Percentiles rank a stretch among this genome's conserved stretches.
phyloP scores from a whole-genome alignment of 2,329 filamentous ascomycete genomes.

The Diaporthe capsici region DNA sequence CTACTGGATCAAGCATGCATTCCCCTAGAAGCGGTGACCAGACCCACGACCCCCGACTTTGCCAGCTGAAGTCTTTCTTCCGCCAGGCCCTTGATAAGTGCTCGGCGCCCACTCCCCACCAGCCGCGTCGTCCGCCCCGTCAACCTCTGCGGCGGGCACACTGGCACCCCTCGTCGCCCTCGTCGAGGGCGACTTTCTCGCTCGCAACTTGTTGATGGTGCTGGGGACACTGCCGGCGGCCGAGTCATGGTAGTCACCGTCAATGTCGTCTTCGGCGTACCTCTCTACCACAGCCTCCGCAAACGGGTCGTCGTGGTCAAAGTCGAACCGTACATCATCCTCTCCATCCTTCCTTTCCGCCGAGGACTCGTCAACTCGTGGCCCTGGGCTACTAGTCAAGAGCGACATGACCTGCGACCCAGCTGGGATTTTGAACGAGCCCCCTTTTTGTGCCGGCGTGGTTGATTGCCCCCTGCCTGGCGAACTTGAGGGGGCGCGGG shows the following conservation, averaged over 20 bases:
- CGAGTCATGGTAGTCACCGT: slow-evolving; percentile 32
- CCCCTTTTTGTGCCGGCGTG: background rate
- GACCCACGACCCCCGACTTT: background rate
- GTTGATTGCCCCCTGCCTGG: background rate
- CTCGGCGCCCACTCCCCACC: slow-evolving; percentile 11
- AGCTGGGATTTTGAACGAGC: background rate
- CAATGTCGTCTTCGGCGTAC: slow-evolving; percentile 37
- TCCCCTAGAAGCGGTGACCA: background rate
- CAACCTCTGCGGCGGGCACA: slow-evolving; percentile 17
- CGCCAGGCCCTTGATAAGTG: slow-evolving; percentile 14
- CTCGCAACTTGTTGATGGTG: background rate
- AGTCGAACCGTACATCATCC: background rate
- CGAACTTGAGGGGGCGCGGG: background rate
- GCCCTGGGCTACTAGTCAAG: slow-evolving; percentile 31
- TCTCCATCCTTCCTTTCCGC: slow-evolving; percentile 2
- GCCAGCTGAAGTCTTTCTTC: background rate
- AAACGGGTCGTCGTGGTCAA: background rate
- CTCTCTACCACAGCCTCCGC: background rate
- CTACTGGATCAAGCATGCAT: background rate
- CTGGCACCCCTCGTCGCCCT: slow-evolving; percentile 23
- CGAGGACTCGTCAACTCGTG: background rate
- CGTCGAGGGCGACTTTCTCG: background rate
- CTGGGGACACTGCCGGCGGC: background rate
- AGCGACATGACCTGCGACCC: slow-evolving; percentile 30
- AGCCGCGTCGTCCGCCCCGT: background rate